Conservation (phyloP, 2,329 filamentous ascomycete genomes). For the Penicillium sp. region DNA sequence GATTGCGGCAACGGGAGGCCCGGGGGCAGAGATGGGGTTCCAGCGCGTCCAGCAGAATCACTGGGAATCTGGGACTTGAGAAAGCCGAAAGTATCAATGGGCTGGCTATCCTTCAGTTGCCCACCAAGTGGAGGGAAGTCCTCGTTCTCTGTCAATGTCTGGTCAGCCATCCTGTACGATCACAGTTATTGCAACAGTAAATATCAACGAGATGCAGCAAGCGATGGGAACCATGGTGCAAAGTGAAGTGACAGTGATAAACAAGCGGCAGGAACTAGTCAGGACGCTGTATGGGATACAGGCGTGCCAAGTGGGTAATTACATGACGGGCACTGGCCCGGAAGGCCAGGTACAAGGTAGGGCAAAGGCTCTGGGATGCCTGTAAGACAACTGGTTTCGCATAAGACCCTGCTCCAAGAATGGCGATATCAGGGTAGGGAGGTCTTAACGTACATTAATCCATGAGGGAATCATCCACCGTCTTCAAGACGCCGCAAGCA, state of each 20-base stretch:
- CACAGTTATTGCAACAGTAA: conserved; percentile 13
- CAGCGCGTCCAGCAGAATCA: conserved; percentile 36
- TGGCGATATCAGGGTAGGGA: conserved; percentile 47
- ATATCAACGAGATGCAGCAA: conserved; percentile 14
- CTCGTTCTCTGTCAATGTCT: conserved; percentile 42
- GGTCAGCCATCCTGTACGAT: conserved; percentile 30
- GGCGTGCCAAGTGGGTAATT: conserved; percentile 34
- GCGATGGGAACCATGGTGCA: conserved; percentile 10
- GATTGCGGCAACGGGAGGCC: conserved; percentile 45
- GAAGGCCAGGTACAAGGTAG: conserved; percentile 31
- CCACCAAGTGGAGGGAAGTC: conserved; percentile 51
- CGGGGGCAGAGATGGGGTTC: conserved; percentile 44
- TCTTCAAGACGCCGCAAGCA: conserved; percentile 37
- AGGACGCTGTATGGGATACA: conserved; percentile 26
- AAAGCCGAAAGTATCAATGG: conserved; percentile 40
- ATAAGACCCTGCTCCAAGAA: conserved; percentile 43
- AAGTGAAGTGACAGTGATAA: neutral
- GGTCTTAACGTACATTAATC: conserved; percentile 54
- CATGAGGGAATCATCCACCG: conserved; percentile 37
- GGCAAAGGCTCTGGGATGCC: conserved; percentile 42
- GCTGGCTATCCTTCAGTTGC: conserved; percentile 37
- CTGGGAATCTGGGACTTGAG: conserved; percentile 37
- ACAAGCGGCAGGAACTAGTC: conserved; percentile 2
- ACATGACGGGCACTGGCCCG: conserved; percentile 33
- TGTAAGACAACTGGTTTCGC: conserved; percentile 50